A percentile compares a stretch with the other conserved stretches of the same genome.
phyloP scores from a whole-genome alignment of 1,139 yeast species.

The Lodderomyces oxycetoniae region DNA sequence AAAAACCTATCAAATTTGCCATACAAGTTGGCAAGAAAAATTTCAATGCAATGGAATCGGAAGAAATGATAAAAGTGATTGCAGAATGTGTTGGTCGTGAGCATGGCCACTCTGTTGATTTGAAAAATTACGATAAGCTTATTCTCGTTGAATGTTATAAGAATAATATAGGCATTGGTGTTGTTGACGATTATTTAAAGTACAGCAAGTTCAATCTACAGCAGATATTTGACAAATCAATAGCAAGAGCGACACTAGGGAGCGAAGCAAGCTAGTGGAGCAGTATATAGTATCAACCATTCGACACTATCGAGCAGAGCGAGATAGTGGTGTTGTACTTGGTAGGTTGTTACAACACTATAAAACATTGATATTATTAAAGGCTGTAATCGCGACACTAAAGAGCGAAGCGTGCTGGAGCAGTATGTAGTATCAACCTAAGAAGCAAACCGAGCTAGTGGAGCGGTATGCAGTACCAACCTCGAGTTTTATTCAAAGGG shows the following conservation, averaged over 20 bases:
- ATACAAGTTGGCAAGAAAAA: slow-evolving; percentile 76
- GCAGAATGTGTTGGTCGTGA: slow-evolving; percentile 71
- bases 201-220: slow-evolving; percentile 57
- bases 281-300: too few relatives aligned
- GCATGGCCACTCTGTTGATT: slow-evolving; percentile 72
- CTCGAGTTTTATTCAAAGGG: too few relatives aligned
- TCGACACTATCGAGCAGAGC: too few relatives aligned
- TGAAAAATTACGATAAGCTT: slow-evolving; percentile 73
- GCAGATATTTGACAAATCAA: slow-evolving; percentile 52
- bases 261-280: too few relatives aligned
- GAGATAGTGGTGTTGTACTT: too few relatives aligned
- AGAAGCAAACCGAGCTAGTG: too few relatives aligned
- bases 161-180: slow-evolving; percentile 76
- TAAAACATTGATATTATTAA: too few relatives aligned
- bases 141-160: slow-evolving; percentile 85
- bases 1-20: slow-evolving; percentile 62
- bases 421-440: too few relatives aligned
- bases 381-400: too few relatives aligned
- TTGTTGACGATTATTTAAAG: slow-evolving; percentile 59
- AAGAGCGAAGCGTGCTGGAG: too few relatives aligned
- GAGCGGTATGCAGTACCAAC: too few relatives aligned
- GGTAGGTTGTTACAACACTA: too few relatives aligned
- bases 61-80: slow-evolving; percentile 61
- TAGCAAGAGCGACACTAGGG: neutral
- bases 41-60: slow-evolving; percentile 67